phyloP scores from a whole-genome alignment of 2,329 filamentous ascomycete species.

The Truncatella angustata region DNA sequence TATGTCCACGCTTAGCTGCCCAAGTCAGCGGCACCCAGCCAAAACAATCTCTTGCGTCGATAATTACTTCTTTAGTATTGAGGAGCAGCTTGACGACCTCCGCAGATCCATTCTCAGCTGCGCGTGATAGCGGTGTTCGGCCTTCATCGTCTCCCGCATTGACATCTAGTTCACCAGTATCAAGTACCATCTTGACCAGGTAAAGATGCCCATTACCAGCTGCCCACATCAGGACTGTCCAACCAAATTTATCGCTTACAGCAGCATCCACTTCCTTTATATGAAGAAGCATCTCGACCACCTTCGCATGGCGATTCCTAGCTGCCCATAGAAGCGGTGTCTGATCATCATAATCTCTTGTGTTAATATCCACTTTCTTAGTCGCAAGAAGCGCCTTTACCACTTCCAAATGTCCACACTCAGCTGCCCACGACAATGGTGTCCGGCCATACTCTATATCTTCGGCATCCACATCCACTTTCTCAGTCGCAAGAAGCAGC shows the following conservation, averaged over 20 bases:
- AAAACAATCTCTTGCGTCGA: neutral
- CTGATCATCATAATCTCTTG: neutral
- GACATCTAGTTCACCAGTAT: neutral
- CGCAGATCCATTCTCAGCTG: neutral
- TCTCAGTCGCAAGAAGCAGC: neutral
- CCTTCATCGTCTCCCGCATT: neutral
- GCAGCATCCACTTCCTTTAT: neutral
- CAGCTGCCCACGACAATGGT: conserved; percentile 3
- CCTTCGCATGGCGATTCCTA: neutral
- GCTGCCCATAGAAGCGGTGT: neutral
- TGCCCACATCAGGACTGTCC: conserved; percentile 7
- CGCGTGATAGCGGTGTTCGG: neutral
- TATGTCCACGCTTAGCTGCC: neutral
- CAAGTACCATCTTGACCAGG: neutral
- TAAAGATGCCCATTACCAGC: neutral
- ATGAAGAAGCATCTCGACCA: neutral
- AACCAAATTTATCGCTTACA: neutral
- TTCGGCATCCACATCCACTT: neutral
- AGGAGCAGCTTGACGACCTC: conserved; percentile 1
- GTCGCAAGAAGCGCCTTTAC: neutral
- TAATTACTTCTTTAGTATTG: neutral
- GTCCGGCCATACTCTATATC: neutral
- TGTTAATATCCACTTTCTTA: neutral
- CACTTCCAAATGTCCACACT: neutral
- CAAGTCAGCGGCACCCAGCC: conserved; percentile 5